Percentiles rank a stretch among this genome's conserved stretches.
These are phyloP conservation scores for Fonsecaea nubica DNA, from an alignment of 2,329 filamentous ascomycete genomes.

Conservation along the genomic window DNA sequence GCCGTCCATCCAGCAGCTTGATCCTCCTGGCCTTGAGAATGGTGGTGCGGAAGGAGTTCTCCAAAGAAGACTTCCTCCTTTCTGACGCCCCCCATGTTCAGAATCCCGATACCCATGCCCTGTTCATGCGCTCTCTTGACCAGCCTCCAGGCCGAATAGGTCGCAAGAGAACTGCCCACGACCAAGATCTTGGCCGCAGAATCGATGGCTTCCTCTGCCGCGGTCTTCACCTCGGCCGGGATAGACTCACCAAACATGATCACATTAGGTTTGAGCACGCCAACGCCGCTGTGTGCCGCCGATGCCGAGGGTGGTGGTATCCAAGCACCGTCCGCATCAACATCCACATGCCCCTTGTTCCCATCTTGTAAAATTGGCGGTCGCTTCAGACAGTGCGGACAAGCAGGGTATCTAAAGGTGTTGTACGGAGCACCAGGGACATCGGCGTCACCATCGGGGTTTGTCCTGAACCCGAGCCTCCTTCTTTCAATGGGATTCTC, in stretches of 20 bases:
- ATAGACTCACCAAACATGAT: constrained; percentile 98
- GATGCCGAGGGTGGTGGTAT: constrained; percentile 39
- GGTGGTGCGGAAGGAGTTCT: constrained; percentile 33
- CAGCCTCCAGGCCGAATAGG: constrained; percentile 92
- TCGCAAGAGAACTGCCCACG: constrained; percentile 87
- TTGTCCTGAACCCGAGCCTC: constrained; percentile 75
- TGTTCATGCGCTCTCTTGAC: constrained; percentile 82
- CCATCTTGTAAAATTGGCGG: constrained; percentile 66
- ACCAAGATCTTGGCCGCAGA: constrained; percentile 76
- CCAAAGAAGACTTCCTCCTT: constrained; percentile 54
- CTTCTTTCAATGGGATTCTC: constrained; percentile 75
- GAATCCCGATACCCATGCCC: constrained; percentile 82
- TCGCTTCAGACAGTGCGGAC: constrained; percentile 74
- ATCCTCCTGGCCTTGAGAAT: neutral
- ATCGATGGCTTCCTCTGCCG: constrained; percentile 81
- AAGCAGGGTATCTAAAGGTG: constrained; percentile 89
- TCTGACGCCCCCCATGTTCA: constrained; percentile 71
- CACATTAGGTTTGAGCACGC: constrained; percentile 89
- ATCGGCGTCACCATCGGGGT: constrained; percentile 94
- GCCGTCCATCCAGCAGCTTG: constrained; percentile 16
- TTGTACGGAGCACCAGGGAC: constrained; percentile 84
- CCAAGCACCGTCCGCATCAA: constrained; percentile 84
- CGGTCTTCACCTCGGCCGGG: constrained; percentile 68
- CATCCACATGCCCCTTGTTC: constrained; percentile 64
- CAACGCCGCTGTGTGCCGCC: constrained; percentile 63